Conservation (phyloP, 2,329 filamentous ascomycete genomes). For the Talaromyces atroroseus region DNA sequence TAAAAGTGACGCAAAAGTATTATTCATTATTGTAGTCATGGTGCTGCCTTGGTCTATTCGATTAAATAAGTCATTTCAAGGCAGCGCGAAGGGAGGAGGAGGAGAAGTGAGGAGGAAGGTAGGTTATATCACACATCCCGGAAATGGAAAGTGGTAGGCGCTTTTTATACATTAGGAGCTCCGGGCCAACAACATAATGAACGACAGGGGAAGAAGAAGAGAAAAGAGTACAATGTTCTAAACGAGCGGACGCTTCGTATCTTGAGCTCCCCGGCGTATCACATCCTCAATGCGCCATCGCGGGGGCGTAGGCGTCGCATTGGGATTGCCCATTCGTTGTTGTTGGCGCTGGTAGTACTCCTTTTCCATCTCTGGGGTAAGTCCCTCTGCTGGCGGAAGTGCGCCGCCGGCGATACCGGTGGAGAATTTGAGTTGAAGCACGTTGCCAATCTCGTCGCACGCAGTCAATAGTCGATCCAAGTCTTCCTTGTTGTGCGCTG, state of each 20-base stretch:
- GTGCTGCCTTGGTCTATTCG: neutral
- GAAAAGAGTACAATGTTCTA: conserved; percentile 33
- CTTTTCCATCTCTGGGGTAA: conserved; percentile 65
- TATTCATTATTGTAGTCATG: neutral
- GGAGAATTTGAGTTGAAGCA: conserved; percentile 95
- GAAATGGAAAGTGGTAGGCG: neutral
- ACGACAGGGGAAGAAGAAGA: neutral
- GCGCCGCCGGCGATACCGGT: conserved; percentile 87
- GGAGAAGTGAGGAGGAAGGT: no score
- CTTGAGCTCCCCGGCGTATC: conserved; percentile 65
- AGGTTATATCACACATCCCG: neutral
- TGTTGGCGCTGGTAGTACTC: conserved; percentile 52
- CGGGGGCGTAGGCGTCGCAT: conserved; percentile 58
- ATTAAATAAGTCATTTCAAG: neutral
- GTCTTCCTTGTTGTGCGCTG: conserved; percentile 97
- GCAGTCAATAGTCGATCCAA: conserved; percentile 82
- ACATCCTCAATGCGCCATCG: conserved; percentile 75
- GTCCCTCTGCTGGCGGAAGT: conserved; percentile 66
- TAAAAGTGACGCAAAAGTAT: neutral
- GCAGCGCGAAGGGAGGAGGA: neutral
- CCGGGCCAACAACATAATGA: neutral
- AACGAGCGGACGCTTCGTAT: conserved; percentile 66
- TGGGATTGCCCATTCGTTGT: conserved; percentile 23
- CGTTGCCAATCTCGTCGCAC: conserved; percentile 87
- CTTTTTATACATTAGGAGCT: neutral